Evolutionary conservation across 208 protist species (phyloP).

Genomic region (Crithidia expoeki): DNA sequence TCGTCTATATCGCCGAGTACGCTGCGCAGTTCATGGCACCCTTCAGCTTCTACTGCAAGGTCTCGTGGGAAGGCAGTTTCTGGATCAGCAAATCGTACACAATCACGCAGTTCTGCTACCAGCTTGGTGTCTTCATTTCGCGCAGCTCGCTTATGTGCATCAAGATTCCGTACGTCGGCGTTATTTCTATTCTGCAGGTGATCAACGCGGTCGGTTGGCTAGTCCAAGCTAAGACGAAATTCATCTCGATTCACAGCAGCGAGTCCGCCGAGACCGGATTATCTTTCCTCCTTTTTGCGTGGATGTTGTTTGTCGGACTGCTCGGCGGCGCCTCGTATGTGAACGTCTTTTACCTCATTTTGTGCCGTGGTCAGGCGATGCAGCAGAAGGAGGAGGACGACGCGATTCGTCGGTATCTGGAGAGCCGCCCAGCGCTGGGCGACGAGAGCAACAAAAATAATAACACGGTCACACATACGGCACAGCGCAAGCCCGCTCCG

Average conservation of each 20-base stretch:
- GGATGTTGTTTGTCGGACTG: slow-evolving; percentile 92
- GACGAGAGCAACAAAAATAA: neutral
- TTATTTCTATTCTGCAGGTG: slow-evolving; percentile 87
- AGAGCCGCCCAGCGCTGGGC: neutral
- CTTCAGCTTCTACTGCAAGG: slow-evolving; percentile 70
- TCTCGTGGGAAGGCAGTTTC: slow-evolving; percentile 45
- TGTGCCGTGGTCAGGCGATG: slow-evolving; percentile 44
- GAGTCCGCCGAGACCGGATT: slow-evolving; percentile 47
- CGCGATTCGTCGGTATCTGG: slow-evolving; percentile 16
- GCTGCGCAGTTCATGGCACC: slow-evolving; percentile 84
- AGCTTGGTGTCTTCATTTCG: slow-evolving; percentile 90
- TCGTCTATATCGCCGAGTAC: slow-evolving; percentile 91
- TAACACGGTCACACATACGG: neutral
- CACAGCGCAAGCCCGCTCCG: neutral
- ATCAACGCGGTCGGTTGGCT: slow-evolving; percentile 89
- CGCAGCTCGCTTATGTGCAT: slow-evolving; percentile 77
- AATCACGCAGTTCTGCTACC: slow-evolving; percentile 91
- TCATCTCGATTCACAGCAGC: slow-evolving; percentile 50
- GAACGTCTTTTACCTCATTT: slow-evolving; percentile 91
- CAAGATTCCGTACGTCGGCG: slow-evolving; percentile 80
- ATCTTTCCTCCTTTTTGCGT: slow-evolving; percentile 76
- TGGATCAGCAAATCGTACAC: slow-evolving; percentile 80
- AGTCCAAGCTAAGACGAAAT: slow-evolving; percentile 74
- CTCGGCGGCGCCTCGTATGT: slow-evolving; percentile 92
- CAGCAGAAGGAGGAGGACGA: slow-evolving; percentile 41